Percentiles rank a stretch among this genome's conserved stretches.
These are phyloP conservation scores for Cyberlindnera galapagoensis DNA, from an alignment of 805 yeast genomes.

Conservation along the genomic window DNA sequence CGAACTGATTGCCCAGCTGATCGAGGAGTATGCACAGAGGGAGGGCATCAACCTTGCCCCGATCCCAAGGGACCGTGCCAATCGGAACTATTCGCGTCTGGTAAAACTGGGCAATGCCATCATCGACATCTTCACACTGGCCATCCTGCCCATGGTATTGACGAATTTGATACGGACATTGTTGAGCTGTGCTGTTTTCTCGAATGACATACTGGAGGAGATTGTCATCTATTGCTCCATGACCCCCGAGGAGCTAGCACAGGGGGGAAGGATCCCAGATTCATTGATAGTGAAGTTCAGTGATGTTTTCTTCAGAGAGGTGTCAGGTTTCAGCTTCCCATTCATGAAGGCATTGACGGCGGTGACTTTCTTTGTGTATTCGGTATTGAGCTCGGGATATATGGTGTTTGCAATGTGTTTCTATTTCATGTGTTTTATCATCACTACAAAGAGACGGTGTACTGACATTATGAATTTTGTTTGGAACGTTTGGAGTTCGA, in stretches of 20 bases:
- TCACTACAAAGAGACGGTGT: slow-evolving; percentile 16
- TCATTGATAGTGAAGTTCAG: slow-evolving; percentile 11
- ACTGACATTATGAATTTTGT: no score
- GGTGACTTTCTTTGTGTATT: slow-evolving; percentile 10
- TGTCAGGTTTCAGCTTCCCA: no score
- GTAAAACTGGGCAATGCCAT: no score
- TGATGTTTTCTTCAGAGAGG: slow-evolving; percentile 5
- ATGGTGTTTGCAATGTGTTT: slow-evolving; percentile 13
- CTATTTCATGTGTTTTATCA: slow-evolving; percentile 10
- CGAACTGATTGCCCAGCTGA: no score
- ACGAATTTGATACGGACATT: slow-evolving; percentile 5
- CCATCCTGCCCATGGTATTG: slow-evolving; percentile 10
- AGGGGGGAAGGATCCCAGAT: slow-evolving; percentile 1
- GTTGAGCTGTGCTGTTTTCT: slow-evolving; percentile 13
- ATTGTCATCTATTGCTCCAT: slow-evolving; percentile 4
- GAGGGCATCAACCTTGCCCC: no score
- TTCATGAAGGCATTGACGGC: no score
- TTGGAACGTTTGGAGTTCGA: no score
- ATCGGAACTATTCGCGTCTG: no score
- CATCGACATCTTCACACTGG: slow-evolving; percentile 8
- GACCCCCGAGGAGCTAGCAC: no score
- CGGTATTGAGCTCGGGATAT: slow-evolving; percentile 12
- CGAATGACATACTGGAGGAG: slow-evolving; percentile 15
- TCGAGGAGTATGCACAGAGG: no score
- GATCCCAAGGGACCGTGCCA: no score